phyloP scores from a whole-genome alignment of 73 alveolate genomes.

The Paramecium sexaurelia region DNA sequence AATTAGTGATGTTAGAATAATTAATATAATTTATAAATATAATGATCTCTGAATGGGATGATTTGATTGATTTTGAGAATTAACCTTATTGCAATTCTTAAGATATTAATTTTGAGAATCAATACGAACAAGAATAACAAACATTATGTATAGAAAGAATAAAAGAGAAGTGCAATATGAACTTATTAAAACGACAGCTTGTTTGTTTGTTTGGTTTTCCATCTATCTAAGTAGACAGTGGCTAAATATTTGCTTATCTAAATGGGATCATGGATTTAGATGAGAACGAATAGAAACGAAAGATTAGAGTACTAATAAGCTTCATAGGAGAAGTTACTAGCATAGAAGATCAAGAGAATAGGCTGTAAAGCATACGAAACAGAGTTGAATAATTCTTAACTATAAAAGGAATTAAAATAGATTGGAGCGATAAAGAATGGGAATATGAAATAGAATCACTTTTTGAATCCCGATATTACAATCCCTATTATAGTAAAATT shows the following conservation, averaged over 20 bases:
- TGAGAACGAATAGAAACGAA: not conserved
- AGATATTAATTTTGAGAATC: not conserved
- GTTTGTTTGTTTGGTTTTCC: not conserved
- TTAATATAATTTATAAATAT: not conserved
- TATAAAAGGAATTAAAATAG: not conserved
- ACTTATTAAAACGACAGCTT: not conserved
- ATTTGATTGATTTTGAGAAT: not conserved
- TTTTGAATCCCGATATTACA: not conserved
- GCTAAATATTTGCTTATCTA: not conserved
- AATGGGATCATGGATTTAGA: not conserved
- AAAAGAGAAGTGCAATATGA: not conserved
- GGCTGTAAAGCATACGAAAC: not conserved
- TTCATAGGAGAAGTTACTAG: slow-evolving; percentile 16
- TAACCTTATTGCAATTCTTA: not conserved
- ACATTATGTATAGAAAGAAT: not conserved
- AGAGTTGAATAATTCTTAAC: not conserved
- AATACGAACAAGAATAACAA: not conserved
- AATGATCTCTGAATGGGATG: not conserved
- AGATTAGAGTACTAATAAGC: not conserved
- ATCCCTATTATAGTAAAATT: not conserved
- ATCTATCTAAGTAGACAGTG: not conserved
- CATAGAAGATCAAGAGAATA: not conserved
- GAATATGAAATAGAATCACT: slow-evolving; percentile 3
- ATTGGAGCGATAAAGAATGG: not conserved
- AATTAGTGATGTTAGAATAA: not conserved